phyloP scores from a whole-genome alignment of 371 early-diverging fungal species.

The Entomophthora muscae region DNA sequence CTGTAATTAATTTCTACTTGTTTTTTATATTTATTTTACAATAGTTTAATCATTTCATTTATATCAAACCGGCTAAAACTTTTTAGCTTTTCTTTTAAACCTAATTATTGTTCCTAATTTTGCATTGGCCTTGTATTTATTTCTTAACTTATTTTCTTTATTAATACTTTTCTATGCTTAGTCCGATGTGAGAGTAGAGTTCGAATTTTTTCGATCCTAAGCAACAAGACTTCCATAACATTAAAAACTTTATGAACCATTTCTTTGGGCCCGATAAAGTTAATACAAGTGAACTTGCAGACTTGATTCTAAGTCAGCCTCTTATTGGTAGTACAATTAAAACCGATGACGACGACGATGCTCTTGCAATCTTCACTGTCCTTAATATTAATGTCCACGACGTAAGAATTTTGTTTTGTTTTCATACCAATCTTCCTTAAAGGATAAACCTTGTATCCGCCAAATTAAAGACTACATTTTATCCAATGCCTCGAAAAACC shows the following conservation, averaged over 20 bases:
- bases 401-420: conserved; percentile 14
- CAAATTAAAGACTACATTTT: conserved; percentile 8
- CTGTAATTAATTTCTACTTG: not conserved
- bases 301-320: conserved; percentile 60
- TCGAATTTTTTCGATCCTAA: conserved; percentile 84
- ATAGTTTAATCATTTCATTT: not conserved
- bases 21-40: not conserved
- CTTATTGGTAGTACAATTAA: conserved; percentile 83
- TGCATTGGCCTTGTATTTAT: not conserved
- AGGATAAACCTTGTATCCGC: conserved; percentile 4
- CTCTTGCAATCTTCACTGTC: conserved; percentile 74
- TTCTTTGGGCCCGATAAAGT: conserved; percentile 65
- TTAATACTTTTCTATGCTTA: not conserved
- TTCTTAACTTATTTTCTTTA: not conserved
- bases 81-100: not conserved
- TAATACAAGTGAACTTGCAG: conserved; percentile 55
- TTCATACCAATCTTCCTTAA: not conserved
- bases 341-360: conserved; percentile 80
- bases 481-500: conserved; percentile 26
- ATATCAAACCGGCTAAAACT: not conserved
- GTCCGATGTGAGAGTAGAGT: conserved; percentile 59
- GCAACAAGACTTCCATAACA: conserved; percentile 75
- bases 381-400: conserved; percentile 48
- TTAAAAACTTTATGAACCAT: conserved; percentile 65
- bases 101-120: not conserved